Percentiles rank a stretch among this genome's conserved stretches.
phyloP scores from a whole-genome alignment of 2,329 filamentous ascomycete species.

The Beauveria brongniartii region DNA sequence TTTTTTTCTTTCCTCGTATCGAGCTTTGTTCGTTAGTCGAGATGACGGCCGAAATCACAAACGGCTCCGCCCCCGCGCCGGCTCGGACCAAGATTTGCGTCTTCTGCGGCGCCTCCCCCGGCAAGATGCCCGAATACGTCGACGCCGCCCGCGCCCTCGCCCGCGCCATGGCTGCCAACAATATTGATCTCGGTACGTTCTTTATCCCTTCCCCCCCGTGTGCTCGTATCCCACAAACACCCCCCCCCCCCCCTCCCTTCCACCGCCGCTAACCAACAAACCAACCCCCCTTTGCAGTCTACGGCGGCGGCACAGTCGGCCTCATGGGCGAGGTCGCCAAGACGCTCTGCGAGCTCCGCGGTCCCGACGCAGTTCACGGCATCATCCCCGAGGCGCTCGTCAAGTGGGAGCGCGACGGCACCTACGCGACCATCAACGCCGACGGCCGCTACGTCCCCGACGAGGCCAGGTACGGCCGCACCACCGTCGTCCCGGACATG shows the following conservation, averaged over 20 bases:
- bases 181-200: constrained; percentile 63
- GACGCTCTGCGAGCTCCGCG: constrained; percentile 74
- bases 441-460: constrained; percentile 53
- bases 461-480: constrained; percentile 63
- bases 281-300: constrained; percentile 46
- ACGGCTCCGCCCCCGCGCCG: constrained; percentile 14
- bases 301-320: constrained; percentile 88
- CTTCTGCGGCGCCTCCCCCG: constrained; percentile 80
- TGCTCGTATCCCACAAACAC: neutral
- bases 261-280: constrained; percentile 9
- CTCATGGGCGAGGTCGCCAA: constrained; percentile 92
- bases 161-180: constrained; percentile 61
- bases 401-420: constrained; percentile 62
- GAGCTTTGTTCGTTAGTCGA: neutral
- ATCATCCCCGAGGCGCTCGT: constrained; percentile 86
- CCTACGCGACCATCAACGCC: constrained; percentile 37
- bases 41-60: constrained; percentile 15
- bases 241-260: neutral
- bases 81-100: constrained; percentile 68
- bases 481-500: constrained; percentile 90
- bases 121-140: constrained; percentile 65
- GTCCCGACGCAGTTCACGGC: constrained; percentile 77
- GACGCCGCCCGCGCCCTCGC: constrained; percentile 72
- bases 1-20: neutral
- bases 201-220: neutral